phyloP scores from a whole-genome alignment of 2,329 filamentous ascomycete species.

The Byssothecium circinans region DNA sequence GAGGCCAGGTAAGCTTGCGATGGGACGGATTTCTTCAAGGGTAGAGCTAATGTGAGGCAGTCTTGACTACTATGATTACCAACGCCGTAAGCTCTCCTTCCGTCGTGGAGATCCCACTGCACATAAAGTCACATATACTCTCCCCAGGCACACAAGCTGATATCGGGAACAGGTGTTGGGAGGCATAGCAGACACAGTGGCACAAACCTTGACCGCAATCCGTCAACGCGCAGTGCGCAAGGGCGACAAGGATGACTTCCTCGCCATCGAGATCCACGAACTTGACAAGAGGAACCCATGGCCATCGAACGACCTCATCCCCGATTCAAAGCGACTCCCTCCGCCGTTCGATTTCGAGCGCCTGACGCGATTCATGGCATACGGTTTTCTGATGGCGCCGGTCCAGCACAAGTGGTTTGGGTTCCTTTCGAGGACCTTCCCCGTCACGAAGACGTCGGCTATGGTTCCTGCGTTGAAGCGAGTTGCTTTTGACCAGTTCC shows the following conservation, averaged over 20 bases:
- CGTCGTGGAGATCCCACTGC: background rate
- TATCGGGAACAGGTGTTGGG: constrained; percentile 62
- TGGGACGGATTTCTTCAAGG: background rate
- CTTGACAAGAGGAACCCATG: constrained; percentile 77
- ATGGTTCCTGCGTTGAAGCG: constrained; percentile 82
- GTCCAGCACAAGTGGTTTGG: constrained; percentile 95
- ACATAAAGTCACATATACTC: constrained; percentile 12
- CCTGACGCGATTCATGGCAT: constrained; percentile 92
- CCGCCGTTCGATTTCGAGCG: constrained; percentile 95
- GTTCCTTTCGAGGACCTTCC: constrained; percentile 79
- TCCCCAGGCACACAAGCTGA: constrained; percentile 2
- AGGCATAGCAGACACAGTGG: constrained; percentile 94
- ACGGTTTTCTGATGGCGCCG: constrained; percentile 94
- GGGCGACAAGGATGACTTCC: constrained; percentile 67
- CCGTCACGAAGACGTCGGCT: constrained; percentile 74
- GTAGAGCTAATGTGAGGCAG: constrained; percentile 47
- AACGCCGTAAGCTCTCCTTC: constrained; percentile 70
- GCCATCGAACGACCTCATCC: constrained; percentile 66
- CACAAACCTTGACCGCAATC: constrained; percentile 86
- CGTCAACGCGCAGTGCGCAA: constrained; percentile 68
- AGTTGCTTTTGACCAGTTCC: constrained; percentile 86
- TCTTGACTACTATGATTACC: constrained; percentile 98
- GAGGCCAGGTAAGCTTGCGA: constrained; percentile 66
- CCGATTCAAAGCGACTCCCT: constrained; percentile 63
- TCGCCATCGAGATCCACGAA: constrained; percentile 87